A percentile compares a stretch with the other conserved stretches of the same genome.
These are phyloP conservation scores for Oryza meyeriana DNA, from an alignment of 176 grass and related monocot species.

Conservation along the genomic window DNA sequence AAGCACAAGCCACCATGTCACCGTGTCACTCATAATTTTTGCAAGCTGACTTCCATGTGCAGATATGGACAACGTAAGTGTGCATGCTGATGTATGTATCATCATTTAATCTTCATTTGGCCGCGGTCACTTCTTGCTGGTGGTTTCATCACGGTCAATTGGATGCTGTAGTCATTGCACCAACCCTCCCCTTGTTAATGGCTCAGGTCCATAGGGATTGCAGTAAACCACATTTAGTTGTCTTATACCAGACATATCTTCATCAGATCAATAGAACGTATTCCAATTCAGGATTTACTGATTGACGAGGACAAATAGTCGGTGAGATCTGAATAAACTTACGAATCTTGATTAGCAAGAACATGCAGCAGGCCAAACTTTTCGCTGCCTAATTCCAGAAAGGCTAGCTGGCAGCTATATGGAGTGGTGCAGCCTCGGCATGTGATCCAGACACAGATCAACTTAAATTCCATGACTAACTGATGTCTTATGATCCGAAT, in stretches of 20 bases:
- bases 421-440: not conserved
- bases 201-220: not conserved
- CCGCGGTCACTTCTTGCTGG: not conserved
- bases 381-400: not conserved
- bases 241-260: not conserved
- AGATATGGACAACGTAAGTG: not conserved
- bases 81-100: not conserved
- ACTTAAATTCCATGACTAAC: not conserved
- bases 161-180: not conserved
- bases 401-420: not conserved
- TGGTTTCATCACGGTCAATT: not conserved
- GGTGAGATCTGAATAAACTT: not conserved
- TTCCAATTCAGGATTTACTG: too few species aligned
- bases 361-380: not conserved
- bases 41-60: not conserved
- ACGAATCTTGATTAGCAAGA: not conserved
- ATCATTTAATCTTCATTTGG: not conserved
- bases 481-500: not conserved
- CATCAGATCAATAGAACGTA: not conserved
- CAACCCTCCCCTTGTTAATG: not conserved
- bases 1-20: not conserved
- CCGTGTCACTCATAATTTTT: not conserved
- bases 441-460: conserved; percentile 11
- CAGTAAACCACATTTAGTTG: not conserved
- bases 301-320: not conserved